Base-by-base conservation (phyloP, 2,329 filamentous ascomycete genomes). In the Pseudogymnoascus sp. region DNA sequence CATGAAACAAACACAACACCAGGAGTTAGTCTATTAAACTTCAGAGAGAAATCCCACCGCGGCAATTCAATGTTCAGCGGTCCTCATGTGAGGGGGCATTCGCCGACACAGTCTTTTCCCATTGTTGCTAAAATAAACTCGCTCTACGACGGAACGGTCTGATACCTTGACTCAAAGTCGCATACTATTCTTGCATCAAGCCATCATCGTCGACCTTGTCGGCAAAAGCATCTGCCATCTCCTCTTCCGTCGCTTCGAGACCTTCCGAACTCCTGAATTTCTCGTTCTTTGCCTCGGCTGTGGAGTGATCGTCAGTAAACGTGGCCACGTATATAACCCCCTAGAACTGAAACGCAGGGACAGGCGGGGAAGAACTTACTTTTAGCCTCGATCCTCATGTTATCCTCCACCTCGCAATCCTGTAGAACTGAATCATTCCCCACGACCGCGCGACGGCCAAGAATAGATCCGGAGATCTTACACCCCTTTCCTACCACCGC, bases 381-480 rank as follows among this genome's bases (percentile, higher is more conserved):
- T 73, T 77, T 89, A n/a, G 90, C 84, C 71, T 96, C 93, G 53
- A 93, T 87, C 1, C 96, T 82, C 7, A 93, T 81, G 72, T 93
- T 93, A 74, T 96, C 91, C 74, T 96, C 92, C 4, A 97, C 88
- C 76, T 97, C 92, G 70, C 93, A 97, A 65, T 96, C 90, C 62
- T 88, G 92, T 68, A 97, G 76, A n/a, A 86, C 83, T 5, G 82
- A 87, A 7, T 87, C 88, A 56, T 91, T 90, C n/a, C 93, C 93
- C 68, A 99, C 85, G 70, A 89, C 87, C 68, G 88, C 89, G 66
- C 91, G 79, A 71, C 88, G 85, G 4, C 95, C 95, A 42, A 97
- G 77, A 33, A 97, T 90, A 72, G 93, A 97, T 21, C 90, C 90
- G 1, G 90, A 95, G 61, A 97, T 79, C 74, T 91, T 91, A 72